Percentiles rank a stretch among this genome's conserved stretches.
Evolutionary conservation across 495 filamentous ascomycete genomes (phyloP).

Genomic region (Trichocladium uniseriatum): DNA sequence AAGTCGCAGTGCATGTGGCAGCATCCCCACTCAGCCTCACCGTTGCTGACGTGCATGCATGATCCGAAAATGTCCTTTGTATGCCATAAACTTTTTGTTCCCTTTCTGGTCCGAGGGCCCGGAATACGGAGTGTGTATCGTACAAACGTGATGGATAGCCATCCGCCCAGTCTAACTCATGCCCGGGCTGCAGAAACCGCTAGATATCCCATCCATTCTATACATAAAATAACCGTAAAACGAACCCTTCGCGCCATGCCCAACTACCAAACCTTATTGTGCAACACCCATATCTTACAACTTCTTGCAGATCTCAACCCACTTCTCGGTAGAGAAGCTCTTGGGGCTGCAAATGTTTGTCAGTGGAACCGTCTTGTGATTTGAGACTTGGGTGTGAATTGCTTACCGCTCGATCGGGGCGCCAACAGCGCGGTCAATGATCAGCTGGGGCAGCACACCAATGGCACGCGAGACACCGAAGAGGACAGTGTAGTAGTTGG

Average conservation of each 20-base stretch:
- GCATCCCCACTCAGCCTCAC: background rate
- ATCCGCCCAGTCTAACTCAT: conserved; percentile 11
- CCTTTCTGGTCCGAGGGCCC: conserved; percentile 6
- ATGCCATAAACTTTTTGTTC: conserved; percentile 2
- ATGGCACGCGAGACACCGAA: conserved; percentile 97
- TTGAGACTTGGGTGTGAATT: background rate
- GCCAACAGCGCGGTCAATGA: conserved; percentile 97
- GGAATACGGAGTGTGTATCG: conserved; percentile 17
- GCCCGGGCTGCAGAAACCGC: conserved; percentile 11
- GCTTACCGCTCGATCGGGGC: conserved; percentile 59
- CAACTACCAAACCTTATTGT: conserved; percentile 17
- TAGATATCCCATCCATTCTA: conserved; percentile 24
- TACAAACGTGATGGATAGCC: conserved; percentile 22
- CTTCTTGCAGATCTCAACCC: conserved; percentile 80
- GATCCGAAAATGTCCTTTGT: background rate
- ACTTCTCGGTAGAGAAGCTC: conserved; percentile 94
- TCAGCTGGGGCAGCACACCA: conserved; percentile 96
- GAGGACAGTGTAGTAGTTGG: conserved; percentile 99
- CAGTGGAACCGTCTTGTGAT: background rate
- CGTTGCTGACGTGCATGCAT: background rate
- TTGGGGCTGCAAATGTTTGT: conserved; percentile 53
- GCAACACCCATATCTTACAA: conserved; percentile 49
- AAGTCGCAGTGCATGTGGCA: background rate
- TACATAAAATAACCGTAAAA: conserved; percentile 24
- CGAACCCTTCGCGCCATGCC: conserved; percentile 23